Evolutionary conservation across 345 rosid species (phyloP).

Genomic region (Salix udensis): DNA sequence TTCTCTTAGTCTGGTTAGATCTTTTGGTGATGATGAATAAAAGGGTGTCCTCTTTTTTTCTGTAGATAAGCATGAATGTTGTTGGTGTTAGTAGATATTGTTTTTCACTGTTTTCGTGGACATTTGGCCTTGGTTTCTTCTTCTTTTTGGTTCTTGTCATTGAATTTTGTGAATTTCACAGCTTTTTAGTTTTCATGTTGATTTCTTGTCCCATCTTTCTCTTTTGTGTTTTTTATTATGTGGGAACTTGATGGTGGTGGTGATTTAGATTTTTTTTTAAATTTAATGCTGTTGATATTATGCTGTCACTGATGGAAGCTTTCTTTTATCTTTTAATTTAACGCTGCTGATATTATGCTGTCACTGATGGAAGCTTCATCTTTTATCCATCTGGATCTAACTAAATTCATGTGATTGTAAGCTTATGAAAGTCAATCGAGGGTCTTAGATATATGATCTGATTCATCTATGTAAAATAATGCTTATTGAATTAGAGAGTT

Average conservation of each 20-base stretch:
- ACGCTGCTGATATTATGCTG: neutral
- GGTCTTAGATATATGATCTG: neutral
- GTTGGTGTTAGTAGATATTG: no score
- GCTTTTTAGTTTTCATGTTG: neutral
- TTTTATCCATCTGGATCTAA: neutral
- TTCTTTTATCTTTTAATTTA: neutral
- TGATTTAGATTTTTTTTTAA: neutral
- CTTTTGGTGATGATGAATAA: slow-evolving; percentile 13
- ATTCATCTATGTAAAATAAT: neutral
- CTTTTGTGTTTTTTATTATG: neutral
- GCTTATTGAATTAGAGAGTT: neutral
- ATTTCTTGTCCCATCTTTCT: neutral
- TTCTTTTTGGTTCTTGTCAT: neutral
- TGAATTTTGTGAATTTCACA: neutral
- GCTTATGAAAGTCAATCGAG: neutral
- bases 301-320: neutral
- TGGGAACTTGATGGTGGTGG: neutral
- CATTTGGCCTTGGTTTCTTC: no score
- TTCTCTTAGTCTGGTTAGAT: slow-evolving; percentile 12
- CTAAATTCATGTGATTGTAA: neutral
- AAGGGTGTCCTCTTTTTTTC: neutral
- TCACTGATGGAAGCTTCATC: neutral
- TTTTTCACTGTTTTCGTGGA: no score
- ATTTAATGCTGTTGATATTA: neutral
- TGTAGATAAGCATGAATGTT: neutral